Evolutionary conservation across 177 flowering plant species (phyloP).

Genomic region (Vitis hybrid): DNA sequence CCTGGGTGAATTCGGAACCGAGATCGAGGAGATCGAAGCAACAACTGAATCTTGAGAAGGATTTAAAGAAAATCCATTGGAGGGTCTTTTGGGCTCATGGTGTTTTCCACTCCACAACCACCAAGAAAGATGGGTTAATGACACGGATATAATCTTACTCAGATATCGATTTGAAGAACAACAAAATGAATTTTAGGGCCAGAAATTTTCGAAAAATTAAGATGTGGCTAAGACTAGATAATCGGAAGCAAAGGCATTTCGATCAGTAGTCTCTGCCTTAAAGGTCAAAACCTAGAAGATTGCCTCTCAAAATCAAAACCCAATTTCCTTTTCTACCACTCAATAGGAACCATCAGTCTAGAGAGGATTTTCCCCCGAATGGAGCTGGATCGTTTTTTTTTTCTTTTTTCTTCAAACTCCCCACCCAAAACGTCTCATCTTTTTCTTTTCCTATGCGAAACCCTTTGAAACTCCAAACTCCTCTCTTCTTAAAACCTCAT

Average conservation of each 20-base stretch:
- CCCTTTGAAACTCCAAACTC: no score
- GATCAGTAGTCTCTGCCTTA: neutral
- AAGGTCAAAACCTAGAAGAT: neutral
- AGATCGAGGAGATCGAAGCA: no score
- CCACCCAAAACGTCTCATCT: no score
- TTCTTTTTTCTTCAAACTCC: neutral
- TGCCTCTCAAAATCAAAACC: neutral
- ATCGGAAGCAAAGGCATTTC: neutral
- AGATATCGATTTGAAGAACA: neutral
- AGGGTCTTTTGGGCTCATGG: slow-evolving; percentile 32
- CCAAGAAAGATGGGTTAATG: slow-evolving; percentile 58
- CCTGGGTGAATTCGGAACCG: no score
- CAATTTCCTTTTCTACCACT: neutral
- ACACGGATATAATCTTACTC: slow-evolving; percentile 39
- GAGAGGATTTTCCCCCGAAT: neutral
- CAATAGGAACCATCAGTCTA: neutral
- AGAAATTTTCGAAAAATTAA: no score
- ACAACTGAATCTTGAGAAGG: slow-evolving; percentile 34
- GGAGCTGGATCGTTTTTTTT: neutral
- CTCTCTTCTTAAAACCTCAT: no score
- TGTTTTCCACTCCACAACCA: slow-evolving; percentile 68
- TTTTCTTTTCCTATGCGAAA: no score
- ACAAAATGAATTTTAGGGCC: neutral
- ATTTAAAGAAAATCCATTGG: slow-evolving; percentile 35
- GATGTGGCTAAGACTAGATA: neutral